Percentiles rank a stretch among this genome's conserved stretches.
Conservation (phyloP, 2,329 filamentous ascomycete species). For the Fusarium staphyleae region DNA sequence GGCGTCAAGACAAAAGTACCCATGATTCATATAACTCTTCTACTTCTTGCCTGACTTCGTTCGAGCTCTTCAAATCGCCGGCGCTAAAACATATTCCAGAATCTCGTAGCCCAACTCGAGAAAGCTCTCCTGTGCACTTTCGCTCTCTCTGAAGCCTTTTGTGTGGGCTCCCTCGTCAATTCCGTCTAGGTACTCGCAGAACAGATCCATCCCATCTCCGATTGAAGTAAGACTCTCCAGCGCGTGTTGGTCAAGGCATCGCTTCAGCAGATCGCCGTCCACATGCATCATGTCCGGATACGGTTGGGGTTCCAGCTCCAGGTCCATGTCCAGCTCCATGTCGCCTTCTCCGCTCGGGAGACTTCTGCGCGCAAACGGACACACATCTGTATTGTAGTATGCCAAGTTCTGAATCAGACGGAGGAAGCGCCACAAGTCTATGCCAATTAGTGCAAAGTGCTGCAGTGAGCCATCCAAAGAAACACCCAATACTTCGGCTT, state of each 20-base stretch:
- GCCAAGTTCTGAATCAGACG: slow-evolving; percentile 76
- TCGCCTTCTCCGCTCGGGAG: slow-evolving; percentile 11
- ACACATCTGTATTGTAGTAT: slow-evolving; percentile 54
- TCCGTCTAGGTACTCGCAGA: slow-evolving; percentile 57
- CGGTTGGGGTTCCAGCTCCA: slow-evolving; percentile 44
- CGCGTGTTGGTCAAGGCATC: slow-evolving; percentile 56
- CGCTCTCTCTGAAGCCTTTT: slow-evolving; percentile 39
- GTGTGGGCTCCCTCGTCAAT: slow-evolving; percentile 57
- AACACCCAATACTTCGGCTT: slow-evolving; percentile 66
- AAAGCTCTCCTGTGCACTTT: slow-evolving; percentile 45
- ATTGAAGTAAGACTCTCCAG: slow-evolving; percentile 53
- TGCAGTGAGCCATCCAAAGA: slow-evolving; percentile 74
- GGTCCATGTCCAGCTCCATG: slow-evolving; percentile 29
- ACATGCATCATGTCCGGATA: slow-evolving; percentile 65
- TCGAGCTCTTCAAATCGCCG: slow-evolving; percentile 51
- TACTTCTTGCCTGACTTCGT: not conserved
- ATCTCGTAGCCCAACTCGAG: slow-evolving; percentile 61
- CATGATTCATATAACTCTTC: not conserved
- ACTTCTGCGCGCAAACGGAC: slow-evolving; percentile 51
- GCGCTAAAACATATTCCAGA: slow-evolving; percentile 60
- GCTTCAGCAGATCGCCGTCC: slow-evolving; percentile 69
- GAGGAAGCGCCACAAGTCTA: slow-evolving; percentile 71
- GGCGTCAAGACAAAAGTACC: not conserved
- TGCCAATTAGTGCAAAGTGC: slow-evolving; percentile 71
- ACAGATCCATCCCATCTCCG: slow-evolving; percentile 47